Base-by-base conservation (phyloP, 257 asterid species). In the Cynanchum wilfordii region DNA sequence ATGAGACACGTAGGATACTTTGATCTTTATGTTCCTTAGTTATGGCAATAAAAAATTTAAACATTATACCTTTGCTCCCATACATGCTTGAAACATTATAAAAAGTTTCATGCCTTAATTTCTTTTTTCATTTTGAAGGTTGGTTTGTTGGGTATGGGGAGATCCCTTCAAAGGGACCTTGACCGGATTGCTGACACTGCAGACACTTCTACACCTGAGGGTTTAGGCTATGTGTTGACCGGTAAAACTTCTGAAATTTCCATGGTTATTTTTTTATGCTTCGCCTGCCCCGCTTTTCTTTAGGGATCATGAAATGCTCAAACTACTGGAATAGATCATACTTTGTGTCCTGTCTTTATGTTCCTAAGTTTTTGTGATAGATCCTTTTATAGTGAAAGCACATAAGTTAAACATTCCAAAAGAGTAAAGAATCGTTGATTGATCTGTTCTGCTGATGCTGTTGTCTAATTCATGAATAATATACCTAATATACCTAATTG, bases 191-290 rank as follows among this genome's bases (percentile, higher is more conserved):
- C 98, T 16, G 89, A 91, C 82, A 84, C 80, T 79, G 97, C 98
- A 33, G 96, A 93, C 82, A 94, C 98, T 76, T 94, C 99, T 81
- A 90, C 87, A 56, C 69, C 96, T 0, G 86, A 90, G 83, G 99
- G 99, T 72, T 86, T 94, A 73, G 90, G 91, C 90, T 92, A 85
- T 54, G 97, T 94, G 52, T 87, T 91, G 86, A 88, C 98, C n/a
- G 99, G 99, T 94, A 85, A 79, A 40, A 49, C 9, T 51, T 36
- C 29, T 33, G 49, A 45, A 30, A n/a, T 25, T 36, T 24, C 33
- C 51, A 54, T 16, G 11, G 4, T 17, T 22, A 50, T 45, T 22
- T 54, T 54, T 72, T 47, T 38, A 42, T 38, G 36, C 57, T 60
- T 20, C 38, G 5, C 38, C 38, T 3, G 38, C 38, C 5, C 44